Percentiles rank a stretch among this genome's conserved stretches.
Conservation (phyloP, 2,329 filamentous ascomycete genomes). For the Colletotrichum tropicale region DNA sequence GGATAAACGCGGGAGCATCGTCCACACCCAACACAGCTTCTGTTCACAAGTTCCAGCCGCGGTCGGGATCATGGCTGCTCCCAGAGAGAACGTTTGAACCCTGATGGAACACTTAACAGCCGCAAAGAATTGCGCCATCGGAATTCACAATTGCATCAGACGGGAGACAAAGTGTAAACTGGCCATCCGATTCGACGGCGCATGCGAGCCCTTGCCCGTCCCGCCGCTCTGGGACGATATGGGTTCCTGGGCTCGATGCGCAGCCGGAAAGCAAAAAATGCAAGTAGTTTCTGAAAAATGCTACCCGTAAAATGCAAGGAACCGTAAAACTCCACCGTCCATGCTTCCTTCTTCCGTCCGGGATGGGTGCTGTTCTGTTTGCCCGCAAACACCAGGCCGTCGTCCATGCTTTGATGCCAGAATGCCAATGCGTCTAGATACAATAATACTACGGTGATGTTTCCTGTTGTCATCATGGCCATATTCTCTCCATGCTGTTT, state of each 20-base stretch:
- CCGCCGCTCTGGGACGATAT: background rate
- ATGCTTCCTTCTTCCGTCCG: background rate
- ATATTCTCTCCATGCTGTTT: background rate
- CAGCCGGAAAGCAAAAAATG: background rate
- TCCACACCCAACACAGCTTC: background rate
- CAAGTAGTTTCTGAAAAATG: background rate
- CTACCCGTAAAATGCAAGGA: background rate
- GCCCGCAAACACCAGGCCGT: background rate
- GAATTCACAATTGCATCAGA: constrained; percentile 10
- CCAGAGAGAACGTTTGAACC: background rate
- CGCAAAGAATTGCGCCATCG: constrained; percentile 3
- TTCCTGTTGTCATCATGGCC: background rate
- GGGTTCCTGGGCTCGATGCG: background rate
- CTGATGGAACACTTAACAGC: background rate
- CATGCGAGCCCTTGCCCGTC: background rate
- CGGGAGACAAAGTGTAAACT: background rate
- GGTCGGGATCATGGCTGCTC: background rate
- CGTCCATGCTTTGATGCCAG: background rate
- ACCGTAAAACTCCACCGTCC: background rate
- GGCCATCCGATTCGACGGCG: background rate
- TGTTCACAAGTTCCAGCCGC: background rate
- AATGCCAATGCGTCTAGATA: background rate
- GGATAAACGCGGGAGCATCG: background rate
- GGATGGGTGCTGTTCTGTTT: background rate
- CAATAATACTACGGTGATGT: background rate